A percentile compares a stretch with the other conserved stretches of the same genome.
Evolutionary conservation across 371 early-diverging fungal genomes (phyloP).

Genomic region (Apophysomyces trapeziformis): DNA sequence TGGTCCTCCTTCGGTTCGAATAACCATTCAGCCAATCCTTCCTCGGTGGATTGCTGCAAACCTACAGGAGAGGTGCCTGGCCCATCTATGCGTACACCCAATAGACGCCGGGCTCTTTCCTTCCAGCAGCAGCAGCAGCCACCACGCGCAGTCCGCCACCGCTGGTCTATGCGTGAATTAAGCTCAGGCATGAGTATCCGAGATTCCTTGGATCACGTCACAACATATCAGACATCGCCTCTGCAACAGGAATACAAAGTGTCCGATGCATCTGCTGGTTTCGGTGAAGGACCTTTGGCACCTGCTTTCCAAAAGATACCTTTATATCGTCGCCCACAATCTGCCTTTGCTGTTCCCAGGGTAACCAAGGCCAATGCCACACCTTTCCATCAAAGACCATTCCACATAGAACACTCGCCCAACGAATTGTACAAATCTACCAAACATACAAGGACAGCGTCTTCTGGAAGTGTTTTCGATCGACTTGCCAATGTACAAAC

Average conservation of each 20-base stretch:
- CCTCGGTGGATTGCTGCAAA: not conserved
- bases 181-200: conserved; percentile 14
- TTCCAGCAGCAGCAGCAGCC: conserved; percentile 44
- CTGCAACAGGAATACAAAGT: conserved; percentile 26
- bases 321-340: conserved; percentile 17
- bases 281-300: conserved; percentile 8
- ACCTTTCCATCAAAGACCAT: conserved; percentile 11
- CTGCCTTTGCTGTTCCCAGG: conserved; percentile 26
- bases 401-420: conserved; percentile 15
- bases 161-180: conserved; percentile 27
- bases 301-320: conserved; percentile 2
- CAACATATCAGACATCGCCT: conserved; percentile 27
- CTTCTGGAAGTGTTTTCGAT: conserved; percentile 38
- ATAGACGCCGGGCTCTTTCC: conserved; percentile 44
- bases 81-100: conserved; percentile 15
- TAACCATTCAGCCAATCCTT: not conserved
- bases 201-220: conserved; percentile 11
- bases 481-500: conserved; percentile 46
- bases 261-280: conserved; percentile 5
- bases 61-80: not conserved
- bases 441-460: conserved; percentile 12
- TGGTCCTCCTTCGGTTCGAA: conserved; percentile 20
- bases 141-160: conserved; percentile 18
- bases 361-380: conserved; percentile 4
- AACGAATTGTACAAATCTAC: conserved; percentile 25